Evolutionary conservation across 441 rosid species (phyloP).

Genomic region (Jatropha podagrica): DNA sequence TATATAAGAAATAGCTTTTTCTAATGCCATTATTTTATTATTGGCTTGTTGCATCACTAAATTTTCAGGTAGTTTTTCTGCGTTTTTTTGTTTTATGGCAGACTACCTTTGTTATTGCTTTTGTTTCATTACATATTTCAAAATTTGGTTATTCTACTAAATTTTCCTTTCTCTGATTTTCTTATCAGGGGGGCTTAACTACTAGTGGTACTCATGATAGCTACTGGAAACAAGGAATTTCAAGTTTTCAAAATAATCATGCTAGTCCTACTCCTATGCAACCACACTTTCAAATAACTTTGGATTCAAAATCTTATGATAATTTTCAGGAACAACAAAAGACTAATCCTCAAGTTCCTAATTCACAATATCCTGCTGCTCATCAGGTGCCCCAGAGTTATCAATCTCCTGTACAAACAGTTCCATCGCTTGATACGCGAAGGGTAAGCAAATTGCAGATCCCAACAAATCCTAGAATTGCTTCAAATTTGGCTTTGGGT

Average conservation of each 20-base stretch:
- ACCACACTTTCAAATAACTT: conserved; percentile 59
- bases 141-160: conserved; percentile 17
- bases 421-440: conserved; percentile 52
- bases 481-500: conserved; percentile 78
- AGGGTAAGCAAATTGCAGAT: conserved; percentile 88
- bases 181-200: conserved; percentile 62
- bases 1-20: too few relatives aligned
- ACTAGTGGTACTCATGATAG: conserved; percentile 58
- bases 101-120: neutral
- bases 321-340: conserved; percentile 80
- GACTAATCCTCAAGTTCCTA: conserved; percentile 60
- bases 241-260: conserved; percentile 59
- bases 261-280: conserved; percentile 58
- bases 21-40: too few relatives aligned
- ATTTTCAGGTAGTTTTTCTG: neutral
- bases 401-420: conserved; percentile 51
- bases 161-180: conserved; percentile 23
- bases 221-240: conserved; percentile 69
- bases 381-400: conserved; percentile 63
- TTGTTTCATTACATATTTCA: conserved; percentile 5
- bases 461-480: conserved; percentile 96
- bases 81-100: neutral
- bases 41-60: neutral
- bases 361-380: conserved; percentile 56
- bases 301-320: conserved; percentile 61